These are phyloP conservation scores for Letharia lupina DNA, from an alignment of 495 filamentous ascomycete genomes.

Conservation along the genomic window DNA sequence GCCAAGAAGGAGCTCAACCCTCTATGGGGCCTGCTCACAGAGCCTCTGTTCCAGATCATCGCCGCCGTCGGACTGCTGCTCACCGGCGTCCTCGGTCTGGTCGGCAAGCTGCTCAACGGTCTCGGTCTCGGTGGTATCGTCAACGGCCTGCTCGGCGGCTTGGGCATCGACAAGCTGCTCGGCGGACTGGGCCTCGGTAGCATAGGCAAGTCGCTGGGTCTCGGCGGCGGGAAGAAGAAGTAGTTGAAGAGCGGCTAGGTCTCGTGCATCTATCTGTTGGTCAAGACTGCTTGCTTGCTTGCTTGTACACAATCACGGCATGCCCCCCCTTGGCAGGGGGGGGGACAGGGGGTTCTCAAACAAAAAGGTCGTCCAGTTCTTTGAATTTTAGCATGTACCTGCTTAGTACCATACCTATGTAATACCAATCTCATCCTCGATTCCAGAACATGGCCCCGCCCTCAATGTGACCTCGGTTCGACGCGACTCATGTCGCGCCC, in stretches of 20 bases:
- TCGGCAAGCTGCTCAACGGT: constrained; percentile 70
- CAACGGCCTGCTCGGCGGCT: constrained; percentile 66
- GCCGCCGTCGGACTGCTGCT: constrained; percentile 82
- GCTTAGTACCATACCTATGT: not conserved
- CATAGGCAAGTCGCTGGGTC: constrained; percentile 46
- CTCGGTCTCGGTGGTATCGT: constrained; percentile 79
- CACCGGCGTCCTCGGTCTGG: constrained; percentile 71
- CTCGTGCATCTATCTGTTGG: not conserved
- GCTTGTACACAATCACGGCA: not conserved
- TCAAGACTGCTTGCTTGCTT: not conserved
- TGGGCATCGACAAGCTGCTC: constrained; percentile 73
- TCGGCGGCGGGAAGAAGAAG: constrained; percentile 41
- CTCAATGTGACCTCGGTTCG: not conserved
- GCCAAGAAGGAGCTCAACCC: constrained; percentile 92
- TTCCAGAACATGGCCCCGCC: not conserved
- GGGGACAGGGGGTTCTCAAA: not conserved
- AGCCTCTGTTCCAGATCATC: constrained; percentile 89
- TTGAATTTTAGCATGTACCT: not conserved
- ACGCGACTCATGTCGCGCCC: not conserved
- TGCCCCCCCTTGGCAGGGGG: not conserved
- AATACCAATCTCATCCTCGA: not conserved
- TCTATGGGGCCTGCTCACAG: constrained; percentile 69
- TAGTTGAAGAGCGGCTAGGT: not conserved
- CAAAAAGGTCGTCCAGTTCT: not conserved
- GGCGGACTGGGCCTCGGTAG: constrained; percentile 62